A percentile compares a stretch with the other conserved stretches of the same genome.
Evolutionary conservation across 2,329 filamentous ascomycete genomes (phyloP).

Genomic region (Ascomycota sp.): DNA sequence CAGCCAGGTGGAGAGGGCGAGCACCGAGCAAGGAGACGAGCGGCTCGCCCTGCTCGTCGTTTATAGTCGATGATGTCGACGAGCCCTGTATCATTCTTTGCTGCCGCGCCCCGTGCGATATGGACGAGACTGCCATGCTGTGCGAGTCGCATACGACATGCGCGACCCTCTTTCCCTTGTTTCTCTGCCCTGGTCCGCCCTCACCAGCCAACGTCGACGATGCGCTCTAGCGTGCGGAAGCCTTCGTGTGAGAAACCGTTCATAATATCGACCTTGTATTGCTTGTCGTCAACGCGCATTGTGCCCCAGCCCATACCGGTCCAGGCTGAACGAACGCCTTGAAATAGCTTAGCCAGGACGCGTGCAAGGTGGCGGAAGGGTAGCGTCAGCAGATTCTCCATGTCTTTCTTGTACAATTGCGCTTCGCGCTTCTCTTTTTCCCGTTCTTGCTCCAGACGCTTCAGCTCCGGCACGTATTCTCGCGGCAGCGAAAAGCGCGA

Average conservation of each 20-base stretch:
- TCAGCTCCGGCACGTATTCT: conserved; percentile 15
- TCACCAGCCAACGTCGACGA: conserved; percentile 16
- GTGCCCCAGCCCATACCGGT: conserved; percentile 33
- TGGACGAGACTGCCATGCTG: too few relatives aligned
- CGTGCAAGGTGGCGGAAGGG: conserved; percentile 29
- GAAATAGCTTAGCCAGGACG: conserved; percentile 19
- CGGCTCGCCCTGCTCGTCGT: too few relatives aligned
- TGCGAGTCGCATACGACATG: too few relatives aligned
- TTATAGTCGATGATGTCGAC: too few relatives aligned
- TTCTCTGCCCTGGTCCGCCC: too few relatives aligned
- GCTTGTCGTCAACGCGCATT: conserved; percentile 22
- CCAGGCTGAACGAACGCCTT: conserved; percentile 25
- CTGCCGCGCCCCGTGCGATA: too few relatives aligned
- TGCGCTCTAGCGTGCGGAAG: conserved; percentile 33
- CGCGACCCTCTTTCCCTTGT: too few relatives aligned
- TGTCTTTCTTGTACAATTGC: conserved; percentile 25
- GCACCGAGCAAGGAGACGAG: too few relatives aligned
- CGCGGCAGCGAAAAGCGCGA: conserved; percentile 17
- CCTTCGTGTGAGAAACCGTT: conserved; percentile 35
- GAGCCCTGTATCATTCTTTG: too few relatives aligned
- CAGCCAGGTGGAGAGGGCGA: too few relatives aligned
- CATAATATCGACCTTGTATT: conserved; percentile 34
- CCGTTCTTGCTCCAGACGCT: conserved; percentile 9
- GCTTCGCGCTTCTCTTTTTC: conserved; percentile 16
- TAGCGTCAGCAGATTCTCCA: conserved; percentile 31